Percentiles rank a stretch among this genome's conserved stretches.
Conservation (phyloP, 2,329 filamentous ascomycete species). For the Fusarium buharicum region DNA sequence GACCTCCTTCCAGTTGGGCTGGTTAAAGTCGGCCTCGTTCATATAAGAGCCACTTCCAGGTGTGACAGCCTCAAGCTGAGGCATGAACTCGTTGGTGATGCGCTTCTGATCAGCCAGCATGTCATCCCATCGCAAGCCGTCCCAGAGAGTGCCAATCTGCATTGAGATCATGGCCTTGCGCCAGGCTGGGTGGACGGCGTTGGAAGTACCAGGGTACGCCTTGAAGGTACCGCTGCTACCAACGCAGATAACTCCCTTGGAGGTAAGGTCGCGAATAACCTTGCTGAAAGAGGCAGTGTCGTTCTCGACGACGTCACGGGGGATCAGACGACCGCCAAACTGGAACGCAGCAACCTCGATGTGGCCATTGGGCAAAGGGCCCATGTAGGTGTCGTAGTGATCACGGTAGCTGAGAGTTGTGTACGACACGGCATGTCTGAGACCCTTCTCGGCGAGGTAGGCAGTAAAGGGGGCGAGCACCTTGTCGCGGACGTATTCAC, state of each 20-base stretch:
- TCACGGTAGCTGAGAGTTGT: slow-evolving; percentile 47
- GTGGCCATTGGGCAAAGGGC: slow-evolving; percentile 54
- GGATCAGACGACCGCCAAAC: slow-evolving; percentile 58
- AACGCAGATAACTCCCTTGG: slow-evolving; percentile 38
- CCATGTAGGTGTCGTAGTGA: slow-evolving; percentile 56
- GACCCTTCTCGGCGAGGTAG: slow-evolving; percentile 22
- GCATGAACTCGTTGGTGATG: slow-evolving; percentile 46
- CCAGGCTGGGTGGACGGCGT: slow-evolving; percentile 57
- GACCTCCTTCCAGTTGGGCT: slow-evolving; percentile 55
- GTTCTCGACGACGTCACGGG: slow-evolving; percentile 49
- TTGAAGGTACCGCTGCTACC: slow-evolving; percentile 43
- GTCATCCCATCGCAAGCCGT: slow-evolving; percentile 43
- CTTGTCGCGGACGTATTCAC: slow-evolving; percentile 50
- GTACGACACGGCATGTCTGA: slow-evolving; percentile 30
- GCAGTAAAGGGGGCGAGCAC: slow-evolving; percentile 52
- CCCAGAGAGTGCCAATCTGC: slow-evolving; percentile 46
- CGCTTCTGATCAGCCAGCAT: slow-evolving; percentile 48
- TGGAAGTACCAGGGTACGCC: slow-evolving; percentile 38
- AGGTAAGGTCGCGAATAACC: slow-evolving; percentile 38
- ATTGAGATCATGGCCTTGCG: slow-evolving; percentile 50
- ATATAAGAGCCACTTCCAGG: slow-evolving; percentile 59
- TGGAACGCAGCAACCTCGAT: slow-evolving; percentile 44
- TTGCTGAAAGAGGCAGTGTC: slow-evolving; percentile 46
- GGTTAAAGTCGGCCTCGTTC: slow-evolving; percentile 63
- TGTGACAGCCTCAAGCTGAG: slow-evolving; percentile 49